phyloP scores from a whole-genome alignment of 352 stramenopile species.

The Phytophthora vignae region DNA sequence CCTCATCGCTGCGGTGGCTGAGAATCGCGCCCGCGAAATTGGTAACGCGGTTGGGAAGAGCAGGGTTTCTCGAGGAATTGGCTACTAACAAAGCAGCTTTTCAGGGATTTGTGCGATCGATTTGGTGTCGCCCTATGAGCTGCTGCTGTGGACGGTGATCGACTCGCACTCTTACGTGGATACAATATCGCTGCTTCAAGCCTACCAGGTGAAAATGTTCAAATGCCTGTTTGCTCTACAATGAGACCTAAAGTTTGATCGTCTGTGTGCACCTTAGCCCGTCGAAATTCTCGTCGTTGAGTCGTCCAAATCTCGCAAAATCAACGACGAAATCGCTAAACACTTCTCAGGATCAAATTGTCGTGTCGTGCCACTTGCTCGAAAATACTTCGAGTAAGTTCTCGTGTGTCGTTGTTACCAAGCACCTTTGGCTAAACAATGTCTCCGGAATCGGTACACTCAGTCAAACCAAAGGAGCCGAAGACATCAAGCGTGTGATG shows the following conservation, averaged over 20 bases:
- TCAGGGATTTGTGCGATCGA: conserved; percentile 78
- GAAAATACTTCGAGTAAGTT: conserved; percentile 84
- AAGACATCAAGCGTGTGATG: conserved; percentile 86
- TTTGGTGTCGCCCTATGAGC: conserved; percentile 70
- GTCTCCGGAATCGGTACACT: neutral
- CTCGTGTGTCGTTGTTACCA: neutral
- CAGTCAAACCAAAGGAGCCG: conserved; percentile 86
- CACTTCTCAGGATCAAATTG: conserved; percentile 61
- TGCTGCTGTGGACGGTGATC: conserved; percentile 83
- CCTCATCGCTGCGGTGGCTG: conserved; percentile 65
- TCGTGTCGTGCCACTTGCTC: conserved; percentile 69
- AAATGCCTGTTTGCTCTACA: neutral
- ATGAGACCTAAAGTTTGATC: neutral
- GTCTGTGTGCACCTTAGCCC: conserved; percentile 40
- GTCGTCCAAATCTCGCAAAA: conserved; percentile 56
- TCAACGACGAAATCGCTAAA: conserved; percentile 80
- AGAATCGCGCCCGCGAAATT: conserved; percentile 69
- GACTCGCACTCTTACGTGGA: conserved; percentile 81
- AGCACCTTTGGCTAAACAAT: neutral
- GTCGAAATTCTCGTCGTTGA: conserved; percentile 82
- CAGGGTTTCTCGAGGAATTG: neutral
- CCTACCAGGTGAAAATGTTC: conserved; percentile 57
- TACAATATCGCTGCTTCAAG: conserved; percentile 72
- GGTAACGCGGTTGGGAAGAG: conserved; percentile 32
- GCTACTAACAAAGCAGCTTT: neutral